A percentile compares a stretch with the other conserved stretches of the same genome.
phyloP scores from a whole-genome alignment of 495 filamentous ascomycete species.

The Parmelia sp. region DNA sequence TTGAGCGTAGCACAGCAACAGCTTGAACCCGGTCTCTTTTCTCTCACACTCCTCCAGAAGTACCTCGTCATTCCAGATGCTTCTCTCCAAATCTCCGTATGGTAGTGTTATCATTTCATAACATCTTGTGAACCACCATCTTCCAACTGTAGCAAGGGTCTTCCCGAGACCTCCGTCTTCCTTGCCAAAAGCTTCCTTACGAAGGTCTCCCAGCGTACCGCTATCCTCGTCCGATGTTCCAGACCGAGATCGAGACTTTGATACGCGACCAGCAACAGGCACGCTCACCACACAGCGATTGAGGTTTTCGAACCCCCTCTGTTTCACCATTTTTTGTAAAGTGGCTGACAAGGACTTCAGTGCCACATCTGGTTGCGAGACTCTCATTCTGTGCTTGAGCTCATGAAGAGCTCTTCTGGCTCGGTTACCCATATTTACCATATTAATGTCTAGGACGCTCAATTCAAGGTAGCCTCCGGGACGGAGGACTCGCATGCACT shows the following conservation, averaged over 20 bases:
- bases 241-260: constrained; percentile 33
- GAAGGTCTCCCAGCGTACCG: constrained; percentile 61
- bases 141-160: constrained; percentile 83
- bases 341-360: constrained; percentile 73
- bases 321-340: constrained; percentile 66
- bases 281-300: constrained; percentile 85
- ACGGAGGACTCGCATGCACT: constrained; percentile 85
- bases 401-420: constrained; percentile 68
- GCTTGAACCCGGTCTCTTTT: constrained; percentile 76
- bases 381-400: constrained; percentile 69
- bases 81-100: constrained; percentile 46
- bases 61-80: constrained; percentile 74
- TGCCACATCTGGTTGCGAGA: constrained; percentile 53
- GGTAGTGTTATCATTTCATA: constrained; percentile 66
- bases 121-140: constrained; percentile 94
- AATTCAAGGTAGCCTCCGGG: constrained; percentile 87
- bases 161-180: constrained; percentile 78
- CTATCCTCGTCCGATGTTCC: constrained; percentile 41
- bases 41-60: constrained; percentile 81
- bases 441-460: constrained; percentile 74
- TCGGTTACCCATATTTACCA: constrained; percentile 78
- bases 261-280: constrained; percentile 71
- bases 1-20: constrained; percentile 86
- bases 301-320: constrained; percentile 74
- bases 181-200: constrained; percentile 54